These are phyloP conservation scores for Tetradesmus lagerheimii DNA, from an alignment of 139 green algal genomes.

Conservation along the genomic window DNA sequence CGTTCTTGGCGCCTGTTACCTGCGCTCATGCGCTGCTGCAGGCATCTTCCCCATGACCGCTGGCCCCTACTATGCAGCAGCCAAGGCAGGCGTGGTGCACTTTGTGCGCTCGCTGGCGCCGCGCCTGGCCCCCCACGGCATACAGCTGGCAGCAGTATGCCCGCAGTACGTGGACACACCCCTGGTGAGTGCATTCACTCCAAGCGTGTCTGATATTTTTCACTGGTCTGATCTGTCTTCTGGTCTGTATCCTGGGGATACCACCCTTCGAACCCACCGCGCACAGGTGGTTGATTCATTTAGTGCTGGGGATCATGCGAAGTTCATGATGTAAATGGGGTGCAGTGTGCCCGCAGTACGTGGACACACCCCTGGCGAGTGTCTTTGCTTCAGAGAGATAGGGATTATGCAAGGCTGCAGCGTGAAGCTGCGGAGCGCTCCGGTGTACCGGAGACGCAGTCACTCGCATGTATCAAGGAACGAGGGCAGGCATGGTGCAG, in stretches of 20 bases:
- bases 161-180: conserved; percentile 63
- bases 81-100: conserved; percentile 84
- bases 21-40: conserved; percentile 36
- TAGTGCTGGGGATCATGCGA: too few relatives aligned
- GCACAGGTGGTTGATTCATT: too few relatives aligned
- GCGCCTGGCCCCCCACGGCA: conserved; percentile 49
- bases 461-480: too few relatives aligned
- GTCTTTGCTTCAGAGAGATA: too few relatives aligned
- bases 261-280: too few relatives aligned
- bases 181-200: conserved; percentile 7
- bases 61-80: conserved; percentile 80
- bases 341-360: conserved; percentile 75
- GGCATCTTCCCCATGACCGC: conserved; percentile 82
- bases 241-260: too few relatives aligned
- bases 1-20: background rate
- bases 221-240: too few relatives aligned
- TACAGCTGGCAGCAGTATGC: conserved; percentile 70
- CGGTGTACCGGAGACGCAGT: too few relatives aligned
- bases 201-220: background rate
- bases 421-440: too few relatives aligned
- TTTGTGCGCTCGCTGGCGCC: conserved; percentile 66
- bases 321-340: conserved; percentile 57
- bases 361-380: conserved; percentile 76
- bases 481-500: too few relatives aligned
- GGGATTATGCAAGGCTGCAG: background rate